Evolutionary conservation across 2,329 filamentous ascomycete genomes (phyloP).

Genomic region (Neonectria ditissima): DNA sequence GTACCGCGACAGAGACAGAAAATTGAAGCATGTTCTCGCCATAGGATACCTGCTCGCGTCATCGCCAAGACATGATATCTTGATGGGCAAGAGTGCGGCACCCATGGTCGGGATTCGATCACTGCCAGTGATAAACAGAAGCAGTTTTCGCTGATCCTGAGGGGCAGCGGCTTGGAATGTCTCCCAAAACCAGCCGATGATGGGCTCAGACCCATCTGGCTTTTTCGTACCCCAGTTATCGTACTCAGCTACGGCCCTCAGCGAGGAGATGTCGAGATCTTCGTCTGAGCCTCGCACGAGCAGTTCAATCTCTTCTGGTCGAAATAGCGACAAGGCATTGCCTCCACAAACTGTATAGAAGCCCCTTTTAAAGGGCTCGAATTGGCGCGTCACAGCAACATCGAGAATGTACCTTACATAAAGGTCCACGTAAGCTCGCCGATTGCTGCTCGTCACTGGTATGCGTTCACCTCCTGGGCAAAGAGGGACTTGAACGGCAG

Average conservation of each 20-base stretch:
- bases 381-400: conserved; percentile 81
- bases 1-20: conserved; percentile 82
- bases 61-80: conserved; percentile 79
- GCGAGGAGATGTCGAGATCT: conserved; percentile 78
- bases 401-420: conserved; percentile 87
- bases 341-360: conserved; percentile 94
- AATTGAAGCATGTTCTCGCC: conserved; percentile 92
- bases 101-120: conserved; percentile 92
- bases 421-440: conserved; percentile 86
- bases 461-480: conserved; percentile 78
- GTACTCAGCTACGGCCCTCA: conserved; percentile 83
- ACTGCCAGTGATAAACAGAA: conserved; percentile 90
- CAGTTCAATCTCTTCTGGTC: conserved; percentile 91
- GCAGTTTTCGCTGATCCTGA: conserved; percentile 78
- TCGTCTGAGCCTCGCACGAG: conserved; percentile 89
- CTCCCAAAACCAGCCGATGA: conserved; percentile 90
- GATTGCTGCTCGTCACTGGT: conserved; percentile 85
- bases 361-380: conserved; percentile 92
- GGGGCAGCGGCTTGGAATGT: conserved; percentile 76
- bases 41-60: conserved; percentile 82
- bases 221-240: conserved; percentile 78
- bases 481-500: conserved; percentile 73
- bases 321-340: conserved; percentile 87
- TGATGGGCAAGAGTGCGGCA: conserved; percentile 81
- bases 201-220: conserved; percentile 70